Evolutionary conservation across 2,329 filamentous ascomycete species (phyloP).

Genomic region (Botryotinia globosa): DNA sequence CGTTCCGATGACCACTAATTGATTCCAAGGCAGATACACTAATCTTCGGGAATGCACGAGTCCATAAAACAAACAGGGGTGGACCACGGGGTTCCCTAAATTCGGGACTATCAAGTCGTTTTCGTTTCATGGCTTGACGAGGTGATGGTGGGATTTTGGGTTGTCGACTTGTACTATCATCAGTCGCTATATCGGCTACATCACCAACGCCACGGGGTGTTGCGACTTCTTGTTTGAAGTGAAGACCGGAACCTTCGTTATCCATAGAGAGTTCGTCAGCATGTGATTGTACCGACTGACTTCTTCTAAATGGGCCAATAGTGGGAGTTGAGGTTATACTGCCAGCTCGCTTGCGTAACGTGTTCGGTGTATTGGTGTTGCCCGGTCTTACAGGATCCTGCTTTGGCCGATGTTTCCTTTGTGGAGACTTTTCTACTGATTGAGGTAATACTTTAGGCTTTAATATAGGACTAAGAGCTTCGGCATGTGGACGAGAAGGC

Average conservation of each 20-base stretch:
- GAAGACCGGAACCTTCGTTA: constrained; percentile 40
- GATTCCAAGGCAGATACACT: constrained; percentile 71
- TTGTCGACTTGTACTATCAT: constrained; percentile 42
- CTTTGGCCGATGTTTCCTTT: constrained; percentile 21
- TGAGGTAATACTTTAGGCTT: constrained; percentile 41
- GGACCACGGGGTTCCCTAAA: constrained; percentile 46
- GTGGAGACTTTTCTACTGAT: constrained; percentile 31
- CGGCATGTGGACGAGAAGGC: constrained; percentile 52
- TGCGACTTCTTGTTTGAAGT: constrained; percentile 57
- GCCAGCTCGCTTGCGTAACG: constrained; percentile 29
- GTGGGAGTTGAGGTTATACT: constrained; percentile 36
- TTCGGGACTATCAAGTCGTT: constrained; percentile 44
- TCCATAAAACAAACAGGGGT: constrained; percentile 69
- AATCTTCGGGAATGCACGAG: constrained; percentile 71
- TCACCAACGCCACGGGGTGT: constrained; percentile 56
- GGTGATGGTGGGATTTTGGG: constrained; percentile 33
- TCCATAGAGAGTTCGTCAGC: constrained; percentile 50
- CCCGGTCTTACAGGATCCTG: constrained; percentile 21
- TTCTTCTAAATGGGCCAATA: constrained; percentile 40
- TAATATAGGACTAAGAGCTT: constrained; percentile 57
- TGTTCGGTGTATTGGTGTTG: constrained; percentile 21
- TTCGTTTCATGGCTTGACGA: constrained; percentile 51
- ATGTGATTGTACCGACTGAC: constrained; percentile 48
- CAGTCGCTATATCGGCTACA: constrained; percentile 53
- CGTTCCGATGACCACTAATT: constrained; percentile 72